Percentiles rank a stretch among this genome's conserved stretches.
Evolutionary conservation across 495 filamentous ascomycete species (phyloP).

Genomic region (Penicillium antarcticum): DNA sequence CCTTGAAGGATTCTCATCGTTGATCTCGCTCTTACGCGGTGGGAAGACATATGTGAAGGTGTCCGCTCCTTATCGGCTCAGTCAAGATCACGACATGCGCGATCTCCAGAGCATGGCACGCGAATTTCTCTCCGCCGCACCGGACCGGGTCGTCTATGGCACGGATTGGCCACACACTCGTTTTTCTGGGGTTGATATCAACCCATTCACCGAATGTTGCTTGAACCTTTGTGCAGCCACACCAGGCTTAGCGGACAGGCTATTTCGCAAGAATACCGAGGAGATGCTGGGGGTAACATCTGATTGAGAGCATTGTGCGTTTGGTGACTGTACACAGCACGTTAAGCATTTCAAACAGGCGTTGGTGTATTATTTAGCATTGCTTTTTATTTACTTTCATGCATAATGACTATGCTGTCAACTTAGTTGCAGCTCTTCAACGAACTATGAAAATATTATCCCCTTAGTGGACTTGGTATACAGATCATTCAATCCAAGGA

Average conservation of each 20-base stretch:
- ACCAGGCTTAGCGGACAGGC: constrained; percentile 34
- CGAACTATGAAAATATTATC: background rate
- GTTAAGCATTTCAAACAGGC: background rate
- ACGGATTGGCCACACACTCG: constrained; percentile 55
- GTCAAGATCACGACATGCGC: constrained; percentile 30
- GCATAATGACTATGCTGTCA: no score
- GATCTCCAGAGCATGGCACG: constrained; percentile 38
- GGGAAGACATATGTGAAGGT: constrained; percentile 47
- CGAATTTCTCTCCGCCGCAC: constrained; percentile 35
- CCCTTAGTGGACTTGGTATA: background rate
- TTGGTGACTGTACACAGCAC: background rate
- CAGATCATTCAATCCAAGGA: no score
- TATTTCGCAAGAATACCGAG: constrained; percentile 47
- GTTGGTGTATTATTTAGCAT: background rate
- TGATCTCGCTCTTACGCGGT: constrained; percentile 36
- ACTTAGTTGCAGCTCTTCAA: no score
- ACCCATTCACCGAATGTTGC: constrained; percentile 40
- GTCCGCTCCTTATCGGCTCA: constrained; percentile 48
- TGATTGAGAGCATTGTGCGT: background rate
- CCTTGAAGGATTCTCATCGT: constrained; percentile 40
- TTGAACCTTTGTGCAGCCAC: constrained; percentile 39
- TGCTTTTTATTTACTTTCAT: no score
- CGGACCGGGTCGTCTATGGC: constrained; percentile 42
- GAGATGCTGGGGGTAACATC: constrained; percentile 27
- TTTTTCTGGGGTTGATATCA: constrained; percentile 42